phyloP scores from a whole-genome alignment of 2,329 filamentous ascomycete species.

The Diaporthe sp. region DNA sequence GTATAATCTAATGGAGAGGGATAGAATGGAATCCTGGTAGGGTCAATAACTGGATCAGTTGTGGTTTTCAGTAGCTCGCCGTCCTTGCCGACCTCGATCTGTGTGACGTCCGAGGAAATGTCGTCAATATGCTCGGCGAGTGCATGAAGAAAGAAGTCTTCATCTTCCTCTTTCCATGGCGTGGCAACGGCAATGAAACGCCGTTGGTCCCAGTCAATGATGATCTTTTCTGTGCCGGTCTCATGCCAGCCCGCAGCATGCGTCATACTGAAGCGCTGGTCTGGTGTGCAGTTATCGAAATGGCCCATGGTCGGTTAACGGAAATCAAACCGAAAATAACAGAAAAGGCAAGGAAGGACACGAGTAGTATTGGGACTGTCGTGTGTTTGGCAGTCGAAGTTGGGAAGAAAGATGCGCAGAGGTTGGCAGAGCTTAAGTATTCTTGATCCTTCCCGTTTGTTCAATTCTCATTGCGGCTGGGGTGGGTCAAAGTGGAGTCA shows the following conservation, averaged over 20 bases:
- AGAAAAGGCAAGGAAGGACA: not conserved
- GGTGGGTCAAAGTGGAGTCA: constrained; percentile 10
- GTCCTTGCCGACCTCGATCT: too few relatives aligned
- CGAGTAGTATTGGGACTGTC: not conserved
- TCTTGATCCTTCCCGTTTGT: not conserved
- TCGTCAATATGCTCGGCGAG: too few relatives aligned
- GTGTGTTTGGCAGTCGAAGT: not conserved
- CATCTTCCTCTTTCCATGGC: too few relatives aligned
- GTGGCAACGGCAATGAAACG: too few relatives aligned
- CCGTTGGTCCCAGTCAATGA: not conserved
- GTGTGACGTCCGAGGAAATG: too few relatives aligned
- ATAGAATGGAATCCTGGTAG: too few relatives aligned
- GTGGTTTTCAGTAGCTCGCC: too few relatives aligned
- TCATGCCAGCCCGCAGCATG: not conserved
- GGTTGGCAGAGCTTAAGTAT: constrained; percentile 2
- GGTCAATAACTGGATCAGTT: too few relatives aligned
- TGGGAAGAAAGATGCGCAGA: not conserved
- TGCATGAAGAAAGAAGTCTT: too few relatives aligned
- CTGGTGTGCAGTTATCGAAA: not conserved
- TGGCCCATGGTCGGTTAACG: not conserved
- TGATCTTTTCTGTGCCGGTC: not conserved
- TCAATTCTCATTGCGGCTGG: constrained; percentile 1
- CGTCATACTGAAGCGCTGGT: not conserved
- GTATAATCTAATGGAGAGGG: too few relatives aligned
- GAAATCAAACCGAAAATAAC: not conserved